These are phyloP conservation scores for Microcera coccophila DNA, from an alignment of 2,329 filamentous ascomycete species.

Conservation along the genomic window DNA sequence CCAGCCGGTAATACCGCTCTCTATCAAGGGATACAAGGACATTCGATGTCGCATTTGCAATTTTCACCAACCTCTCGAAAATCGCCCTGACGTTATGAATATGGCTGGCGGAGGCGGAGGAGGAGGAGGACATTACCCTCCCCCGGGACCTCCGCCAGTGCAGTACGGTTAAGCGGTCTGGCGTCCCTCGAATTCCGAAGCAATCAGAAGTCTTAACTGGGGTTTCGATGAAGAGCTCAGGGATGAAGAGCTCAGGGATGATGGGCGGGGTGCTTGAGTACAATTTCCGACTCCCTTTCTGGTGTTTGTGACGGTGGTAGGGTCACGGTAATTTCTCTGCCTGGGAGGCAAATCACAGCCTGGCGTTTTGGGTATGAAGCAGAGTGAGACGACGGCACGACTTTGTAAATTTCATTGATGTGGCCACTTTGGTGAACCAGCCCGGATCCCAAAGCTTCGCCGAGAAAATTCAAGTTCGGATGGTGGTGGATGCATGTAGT, in stretches of 20 bases:
- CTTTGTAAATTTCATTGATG: too few relatives aligned
- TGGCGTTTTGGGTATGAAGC: constrained; percentile 7
- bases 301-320: constrained; percentile 2
- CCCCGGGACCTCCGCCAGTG: constrained; percentile 28
- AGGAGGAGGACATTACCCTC: constrained; percentile 28
- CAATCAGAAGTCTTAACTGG: too few relatives aligned
- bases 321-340: not conserved
- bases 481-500: too few relatives aligned
- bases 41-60: constrained; percentile 72
- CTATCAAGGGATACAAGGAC: constrained; percentile 63
- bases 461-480: too few relatives aligned
- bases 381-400: too few relatives aligned
- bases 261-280: not conserved
- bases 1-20: constrained; percentile 68
- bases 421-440: too few relatives aligned
- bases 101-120: constrained; percentile 44
- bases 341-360: constrained; percentile 11
- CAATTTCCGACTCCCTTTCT: not conserved
- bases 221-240: too few relatives aligned
- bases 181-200: not conserved
- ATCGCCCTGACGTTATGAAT: constrained; percentile 52
- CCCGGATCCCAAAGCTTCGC: too few relatives aligned
- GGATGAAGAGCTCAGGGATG: too few relatives aligned
- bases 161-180: constrained; percentile 23
- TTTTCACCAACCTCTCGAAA: constrained; percentile 64